These are phyloP conservation scores for Carex scoparia DNA, from an alignment of 176 grass and related monocot genomes.

Conservation along the genomic window DNA sequence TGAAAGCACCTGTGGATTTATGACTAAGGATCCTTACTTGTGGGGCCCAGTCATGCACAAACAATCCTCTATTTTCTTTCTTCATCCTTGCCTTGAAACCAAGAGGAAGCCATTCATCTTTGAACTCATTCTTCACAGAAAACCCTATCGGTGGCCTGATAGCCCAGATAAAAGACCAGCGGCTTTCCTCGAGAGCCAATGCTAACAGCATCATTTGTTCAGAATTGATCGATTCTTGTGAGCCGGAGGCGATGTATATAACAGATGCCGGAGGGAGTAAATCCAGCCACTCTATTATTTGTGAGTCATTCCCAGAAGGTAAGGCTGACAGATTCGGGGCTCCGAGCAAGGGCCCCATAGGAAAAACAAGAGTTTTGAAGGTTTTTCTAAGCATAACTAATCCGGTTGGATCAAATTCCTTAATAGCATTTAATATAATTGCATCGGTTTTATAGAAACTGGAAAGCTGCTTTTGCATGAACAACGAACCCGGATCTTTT, in stretches of 20 bases:
- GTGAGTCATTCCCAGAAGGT: background rate
- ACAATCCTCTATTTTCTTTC: background rate
- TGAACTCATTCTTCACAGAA: background rate
- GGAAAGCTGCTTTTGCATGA: background rate
- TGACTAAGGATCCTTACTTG: slow-evolving; percentile 11
- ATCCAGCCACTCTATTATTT: slow-evolving; percentile 22
- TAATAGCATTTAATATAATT: slow-evolving; percentile 16
- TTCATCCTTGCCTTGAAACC: slow-evolving; percentile 21
- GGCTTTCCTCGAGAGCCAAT: slow-evolving; percentile 11
- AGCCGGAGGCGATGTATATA: slow-evolving; percentile 28
- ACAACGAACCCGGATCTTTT: background rate
- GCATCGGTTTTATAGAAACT: background rate
- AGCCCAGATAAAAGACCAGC: slow-evolving; percentile 23
- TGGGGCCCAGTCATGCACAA: background rate
- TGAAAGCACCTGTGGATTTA: background rate
- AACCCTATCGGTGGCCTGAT: slow-evolving; percentile 24
- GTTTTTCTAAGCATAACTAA: slow-evolving; percentile 21
- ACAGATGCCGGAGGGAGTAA: slow-evolving; percentile 9
- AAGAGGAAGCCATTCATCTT: slow-evolving; percentile 29
- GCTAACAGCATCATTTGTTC: slow-evolving; percentile 37
- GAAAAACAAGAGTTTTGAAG: background rate
- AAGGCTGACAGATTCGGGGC: background rate
- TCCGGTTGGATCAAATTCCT: slow-evolving; percentile 17
- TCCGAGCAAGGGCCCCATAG: slow-evolving; percentile 6
- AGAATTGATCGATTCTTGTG: slow-evolving; percentile 19